Evolutionary conservation across 2,329 filamentous ascomycete genomes (phyloP), one percentile per base, ranked within the genome.

Genomic region (Phaeophleospora eucalypticola): DNA sequence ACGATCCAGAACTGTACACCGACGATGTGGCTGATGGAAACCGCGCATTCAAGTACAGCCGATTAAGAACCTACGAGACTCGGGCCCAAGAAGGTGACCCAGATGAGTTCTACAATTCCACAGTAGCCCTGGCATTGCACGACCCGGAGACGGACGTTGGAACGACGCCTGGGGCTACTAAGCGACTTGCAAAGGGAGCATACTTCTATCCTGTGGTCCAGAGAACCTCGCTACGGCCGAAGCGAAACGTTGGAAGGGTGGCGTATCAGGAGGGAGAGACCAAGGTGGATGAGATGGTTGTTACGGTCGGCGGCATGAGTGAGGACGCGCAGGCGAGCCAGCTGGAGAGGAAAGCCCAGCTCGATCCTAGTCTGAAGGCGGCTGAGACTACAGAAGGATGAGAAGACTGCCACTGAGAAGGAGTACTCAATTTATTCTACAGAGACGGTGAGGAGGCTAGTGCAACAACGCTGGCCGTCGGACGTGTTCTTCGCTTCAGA

Each of bases 121-220:
- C 65, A 1, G 67, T 83, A 27, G 81, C 78, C 2, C 45, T 84
- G 40, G 77, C 79, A 1, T 63, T 84, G 27, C 78, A 81, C 58
- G 74, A 83, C 54, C 71, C 74, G 0, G 69, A 71, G 21, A 43
- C 49, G 2, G 60, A 63, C 3, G 53, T 54, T 6, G 58, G 49
- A n/a, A 39, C 40, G 1, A 60, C 58, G n/a, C 64, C 66, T 29
- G 54, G 57, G 9, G 55, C 55, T 16, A 71, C 68, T 48, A 68
- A 70, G 41, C 38, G 66, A 47, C 52, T 73, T 49, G 66, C 68
- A 50, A 77, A 76, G 58, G 80, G 71, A 1, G 81, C 81, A 12
- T 84, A 81, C 62, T 81, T 80, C 61, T 83, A 83, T 51, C 79
- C 80, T 0, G 76, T 84, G 44, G 64, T 75, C 16, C 74, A 77